Evolutionary conservation across 306 rosid genomes (phyloP).

Genomic region (Abrus precatorius): DNA sequence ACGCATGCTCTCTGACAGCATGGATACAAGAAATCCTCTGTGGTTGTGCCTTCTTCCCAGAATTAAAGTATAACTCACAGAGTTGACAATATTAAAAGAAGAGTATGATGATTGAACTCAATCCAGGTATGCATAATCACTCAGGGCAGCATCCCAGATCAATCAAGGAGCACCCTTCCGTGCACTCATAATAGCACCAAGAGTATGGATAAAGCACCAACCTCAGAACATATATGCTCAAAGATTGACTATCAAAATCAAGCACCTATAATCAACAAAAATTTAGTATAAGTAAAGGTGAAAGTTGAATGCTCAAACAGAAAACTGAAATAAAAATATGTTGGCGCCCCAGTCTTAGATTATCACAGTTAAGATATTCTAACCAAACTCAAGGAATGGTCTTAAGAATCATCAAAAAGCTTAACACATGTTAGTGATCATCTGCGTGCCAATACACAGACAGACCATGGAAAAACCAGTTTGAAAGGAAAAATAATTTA

Average conservation of each 20-base stretch:
- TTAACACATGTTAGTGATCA: neutral
- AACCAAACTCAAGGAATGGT: neutral
- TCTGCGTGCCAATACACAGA: neutral
- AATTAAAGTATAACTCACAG: slow-evolving; percentile 44
- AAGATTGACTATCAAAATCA: slow-evolving; percentile 39
- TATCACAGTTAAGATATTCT: neutral
- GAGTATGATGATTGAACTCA: slow-evolving; percentile 53
- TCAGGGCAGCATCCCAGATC: slow-evolving; percentile 41
- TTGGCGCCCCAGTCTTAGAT: neutral
- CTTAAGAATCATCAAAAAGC: neutral
- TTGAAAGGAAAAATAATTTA: slow-evolving; percentile 12
- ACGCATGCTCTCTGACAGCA: slow-evolving; percentile 99
- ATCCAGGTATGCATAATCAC: slow-evolving; percentile 44
- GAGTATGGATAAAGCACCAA: slow-evolving; percentile 34
- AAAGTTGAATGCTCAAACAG: neutral
- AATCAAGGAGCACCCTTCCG: slow-evolving; percentile 46
- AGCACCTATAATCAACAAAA: slow-evolving; percentile 47
- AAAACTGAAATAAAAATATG: neutral
- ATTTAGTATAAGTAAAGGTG: slow-evolving; percentile 21
- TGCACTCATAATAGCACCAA: slow-evolving; percentile 9
- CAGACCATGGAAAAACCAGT: neutral
- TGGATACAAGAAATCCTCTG: slow-evolving; percentile 80
- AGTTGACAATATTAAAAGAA: slow-evolving; percentile 44
- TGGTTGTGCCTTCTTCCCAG: slow-evolving; percentile 60
- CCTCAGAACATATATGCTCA: slow-evolving; percentile 30